A percentile compares a stretch with the other conserved stretches of the same genome.
Evolutionary conservation across 495 filamentous ascomycete species (phyloP).

Genomic region (Tuber umbilicatum): DNA sequence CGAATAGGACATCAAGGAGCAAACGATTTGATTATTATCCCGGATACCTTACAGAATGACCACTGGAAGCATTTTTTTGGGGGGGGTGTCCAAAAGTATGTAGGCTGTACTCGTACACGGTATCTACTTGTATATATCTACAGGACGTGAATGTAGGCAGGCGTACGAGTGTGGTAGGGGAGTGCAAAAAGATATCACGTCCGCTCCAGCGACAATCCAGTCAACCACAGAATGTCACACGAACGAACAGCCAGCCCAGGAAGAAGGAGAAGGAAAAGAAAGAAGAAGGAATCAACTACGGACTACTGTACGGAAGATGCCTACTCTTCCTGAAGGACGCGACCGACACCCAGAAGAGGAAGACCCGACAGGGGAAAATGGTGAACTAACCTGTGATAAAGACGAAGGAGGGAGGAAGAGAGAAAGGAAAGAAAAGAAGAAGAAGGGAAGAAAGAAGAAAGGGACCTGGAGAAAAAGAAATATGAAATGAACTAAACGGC

Average conservation of each 20-base stretch:
- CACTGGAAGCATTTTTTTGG: neutral
- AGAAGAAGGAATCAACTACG: neutral
- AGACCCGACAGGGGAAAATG: neutral
- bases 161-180: neutral
- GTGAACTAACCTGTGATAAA: neutral
- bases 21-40: neutral
- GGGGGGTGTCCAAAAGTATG: neutral
- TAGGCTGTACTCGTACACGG: neutral
- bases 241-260: neutral
- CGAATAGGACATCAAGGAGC: conserved; percentile 10
- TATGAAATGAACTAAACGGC: neutral
- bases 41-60: neutral
- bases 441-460: no score
- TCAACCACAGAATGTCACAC: neutral
- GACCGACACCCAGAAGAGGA: neutral
- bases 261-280: neutral
- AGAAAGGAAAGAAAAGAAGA: neutral
- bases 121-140: neutral
- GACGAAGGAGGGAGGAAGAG: neutral
- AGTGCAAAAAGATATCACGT: neutral
- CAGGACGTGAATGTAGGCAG: neutral
- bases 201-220: neutral
- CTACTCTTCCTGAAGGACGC: neutral
- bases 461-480: neutral
- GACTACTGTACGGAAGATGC: neutral